Percentiles rank a stretch among this genome's conserved stretches.
Conservation (phyloP, 768 basidiomycete species). For the Mycena vulgaris region DNA sequence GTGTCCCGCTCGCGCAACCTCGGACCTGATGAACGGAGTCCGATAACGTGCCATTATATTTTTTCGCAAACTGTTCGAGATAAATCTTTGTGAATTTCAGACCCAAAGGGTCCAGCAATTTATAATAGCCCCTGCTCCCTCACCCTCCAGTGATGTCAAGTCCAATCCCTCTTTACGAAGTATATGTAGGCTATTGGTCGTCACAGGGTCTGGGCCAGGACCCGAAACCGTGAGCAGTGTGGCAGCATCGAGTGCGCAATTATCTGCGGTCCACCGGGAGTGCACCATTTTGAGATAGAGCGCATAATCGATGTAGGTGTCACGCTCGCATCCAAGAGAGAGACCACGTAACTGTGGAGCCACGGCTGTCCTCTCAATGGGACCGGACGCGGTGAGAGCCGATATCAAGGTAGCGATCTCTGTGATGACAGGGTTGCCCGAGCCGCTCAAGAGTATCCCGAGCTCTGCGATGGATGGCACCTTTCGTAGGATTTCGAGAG, state of each 20-base stretch:
- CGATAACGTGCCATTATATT: too few species aligned
- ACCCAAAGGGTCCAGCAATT: too few species aligned
- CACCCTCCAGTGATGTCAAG: neutral
- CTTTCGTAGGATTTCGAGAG: too few species aligned
- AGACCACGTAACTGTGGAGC: neutral
- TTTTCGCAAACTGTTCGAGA: too few species aligned
- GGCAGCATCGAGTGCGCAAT: neutral
- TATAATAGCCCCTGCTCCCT: neutral
- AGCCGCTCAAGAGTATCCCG: too few species aligned
- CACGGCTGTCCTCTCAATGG: neutral
- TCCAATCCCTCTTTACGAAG: conserved; percentile 3
- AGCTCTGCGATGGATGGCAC: too few species aligned
- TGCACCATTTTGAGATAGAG: neutral
- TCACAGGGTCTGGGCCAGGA: neutral
- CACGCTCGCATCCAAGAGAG: neutral
- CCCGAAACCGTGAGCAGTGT: neutral
- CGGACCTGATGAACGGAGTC: too few species aligned
- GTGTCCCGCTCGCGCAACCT: too few species aligned
- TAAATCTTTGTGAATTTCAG: too few species aligned
- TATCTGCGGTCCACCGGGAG: neutral
- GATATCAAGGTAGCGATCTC: neutral
- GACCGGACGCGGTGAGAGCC: neutral
- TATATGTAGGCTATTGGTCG: neutral
- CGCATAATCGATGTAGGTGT: neutral
- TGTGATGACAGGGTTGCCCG: too few species aligned